A percentile compares a stretch with the other conserved stretches of the same genome.
These are phyloP conservation scores for Penicillium concentricum DNA, from an alignment of 2,329 filamentous ascomycete genomes.

Conservation along the genomic window DNA sequence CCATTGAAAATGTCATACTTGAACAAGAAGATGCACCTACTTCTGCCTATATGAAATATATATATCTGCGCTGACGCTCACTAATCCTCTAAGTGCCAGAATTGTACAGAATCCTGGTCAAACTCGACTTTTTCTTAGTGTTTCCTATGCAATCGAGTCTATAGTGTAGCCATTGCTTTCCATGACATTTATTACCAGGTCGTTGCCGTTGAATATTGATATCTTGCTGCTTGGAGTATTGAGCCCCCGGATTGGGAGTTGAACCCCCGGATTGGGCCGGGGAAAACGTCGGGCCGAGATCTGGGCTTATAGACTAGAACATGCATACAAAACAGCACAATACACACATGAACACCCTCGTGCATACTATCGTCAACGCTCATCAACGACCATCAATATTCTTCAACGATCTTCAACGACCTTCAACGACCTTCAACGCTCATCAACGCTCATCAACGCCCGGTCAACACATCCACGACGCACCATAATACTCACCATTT, in stretches of 20 bases:
- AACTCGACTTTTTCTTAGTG: neutral
- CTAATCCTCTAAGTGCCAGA: neutral
- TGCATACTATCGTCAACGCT: no score
- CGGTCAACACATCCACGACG: no score
- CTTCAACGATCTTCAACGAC: no score
- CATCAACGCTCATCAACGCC: no score
- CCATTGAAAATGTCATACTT: neutral
- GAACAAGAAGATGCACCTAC: neutral
- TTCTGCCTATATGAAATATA: neutral
- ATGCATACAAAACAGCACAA: no score
- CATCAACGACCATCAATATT: no score
- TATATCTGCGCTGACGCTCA: neutral
- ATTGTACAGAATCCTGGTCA: neutral
- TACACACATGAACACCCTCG: no score
- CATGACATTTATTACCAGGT: neutral
- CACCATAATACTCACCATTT: neutral
- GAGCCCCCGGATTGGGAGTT: no score
- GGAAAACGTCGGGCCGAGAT: constrained; percentile 2
- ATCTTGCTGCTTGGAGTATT: constrained; percentile 3
- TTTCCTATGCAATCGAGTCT: neutral
- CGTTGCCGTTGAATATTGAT: neutral
- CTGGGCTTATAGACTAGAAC: no score
- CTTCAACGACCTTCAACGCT: no score
- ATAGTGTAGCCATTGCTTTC: neutral
- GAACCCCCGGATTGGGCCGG: neutral